Conservation (phyloP, 208 protist species). For the Histomonas meleagridis region DNA sequence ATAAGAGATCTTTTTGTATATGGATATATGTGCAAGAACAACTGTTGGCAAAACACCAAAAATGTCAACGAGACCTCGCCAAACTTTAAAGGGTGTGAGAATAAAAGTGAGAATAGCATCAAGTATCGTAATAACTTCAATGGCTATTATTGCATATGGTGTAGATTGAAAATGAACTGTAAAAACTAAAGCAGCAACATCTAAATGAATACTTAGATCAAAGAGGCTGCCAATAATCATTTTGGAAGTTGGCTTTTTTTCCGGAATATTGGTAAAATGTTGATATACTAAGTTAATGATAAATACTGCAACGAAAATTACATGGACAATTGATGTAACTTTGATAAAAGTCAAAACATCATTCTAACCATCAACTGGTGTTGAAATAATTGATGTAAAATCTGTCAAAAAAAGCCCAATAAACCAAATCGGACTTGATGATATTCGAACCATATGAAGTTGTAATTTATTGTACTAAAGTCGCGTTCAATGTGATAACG, state of each 20-base stretch:
- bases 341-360: background rate
- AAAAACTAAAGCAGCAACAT: background rate
- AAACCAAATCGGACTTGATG: slow-evolving; percentile 22
- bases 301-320: background rate
- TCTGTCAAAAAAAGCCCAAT: slow-evolving; percentile 30
- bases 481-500: slow-evolving; percentile 32
- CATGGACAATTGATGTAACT: background rate
- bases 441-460: slow-evolving; percentile 12
- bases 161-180: background rate
- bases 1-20: background rate
- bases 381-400: slow-evolving; percentile 9
- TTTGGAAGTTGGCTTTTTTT: background rate
- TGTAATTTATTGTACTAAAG: background rate
- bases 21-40: background rate
- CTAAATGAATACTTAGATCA: background rate
- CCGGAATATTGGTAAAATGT: background rate
- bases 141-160: background rate
- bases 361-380: background rate
- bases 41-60: background rate
- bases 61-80: background rate
- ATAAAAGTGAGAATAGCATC: background rate
- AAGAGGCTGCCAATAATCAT: background rate
- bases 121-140: background rate
- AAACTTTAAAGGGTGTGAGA: background rate
- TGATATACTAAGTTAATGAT: background rate